Evolutionary conservation across 208 protist species (phyloP), one percentile per base, ranked within the genome.

Genomic region (Vickermania spadyakhi): DNA sequence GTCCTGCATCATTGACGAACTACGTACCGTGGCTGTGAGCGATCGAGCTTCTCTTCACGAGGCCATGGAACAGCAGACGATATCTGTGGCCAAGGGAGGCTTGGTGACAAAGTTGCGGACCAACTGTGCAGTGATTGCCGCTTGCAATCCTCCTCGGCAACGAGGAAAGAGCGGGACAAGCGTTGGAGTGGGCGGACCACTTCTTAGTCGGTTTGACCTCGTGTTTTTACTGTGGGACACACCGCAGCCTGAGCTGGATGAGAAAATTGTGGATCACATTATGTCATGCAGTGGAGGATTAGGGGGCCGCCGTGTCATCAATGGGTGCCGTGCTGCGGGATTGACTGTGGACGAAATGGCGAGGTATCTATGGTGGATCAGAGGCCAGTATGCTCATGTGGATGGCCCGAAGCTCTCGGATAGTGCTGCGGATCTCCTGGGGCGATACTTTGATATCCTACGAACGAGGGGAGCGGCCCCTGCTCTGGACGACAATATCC

Each of bases 31-130:
- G n/a, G 86, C 91, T 14, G 77, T 94, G 11, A 76, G 88, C 28
- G 97, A 99, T 66, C 77, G 96, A 28, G 81, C 87, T 5, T 86
- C 97, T 3, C 94, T 99, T 36, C 98, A 99, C 68, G 98, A 99
- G 79, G 96, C 98, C 11, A 99, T 99, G 98, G 98, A 99, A 77
- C 97, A 99, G 72, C 98, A 99, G 77, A 98, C 96, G 2, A 84
- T 99, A 50, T 96, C 86, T 27, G 86, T 97, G 11, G 93, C 89
- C 18, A 96, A 98, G 80, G 98, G 93, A 41, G 97, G 97, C 41
- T 70, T 99, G 28, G 91, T 99, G 28, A 97, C 90, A 54, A 98
- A 91, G 73, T 77, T 99, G 59, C 93, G 96, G 41, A 98, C 98
- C 25, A 68, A 89, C 52, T 91, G 86, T 45, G 82, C 89, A 2